These are phyloP conservation scores for Ogataea zsoltii DNA, from an alignment of 805 yeast genomes.

Conservation along the genomic window DNA sequence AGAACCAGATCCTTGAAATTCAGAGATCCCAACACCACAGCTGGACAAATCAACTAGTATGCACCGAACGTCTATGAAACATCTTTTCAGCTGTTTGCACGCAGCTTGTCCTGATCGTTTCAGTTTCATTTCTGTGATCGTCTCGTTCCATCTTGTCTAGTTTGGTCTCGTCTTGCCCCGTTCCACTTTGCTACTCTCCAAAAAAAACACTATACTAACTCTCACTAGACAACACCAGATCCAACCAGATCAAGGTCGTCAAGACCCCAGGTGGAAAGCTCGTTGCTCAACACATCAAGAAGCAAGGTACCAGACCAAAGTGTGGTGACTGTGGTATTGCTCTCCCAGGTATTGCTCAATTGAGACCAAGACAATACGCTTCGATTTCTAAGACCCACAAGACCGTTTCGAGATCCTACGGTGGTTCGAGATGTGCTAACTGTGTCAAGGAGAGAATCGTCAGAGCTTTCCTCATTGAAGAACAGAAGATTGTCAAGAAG, in stretches of 20 bases:
- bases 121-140: too few relatives aligned
- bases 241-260: conserved; percentile 99
- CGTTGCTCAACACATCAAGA: conserved; percentile 96
- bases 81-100: too few relatives aligned
- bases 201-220: conserved; percentile 19
- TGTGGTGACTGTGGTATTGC: conserved; percentile 85
- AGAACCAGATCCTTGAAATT: too few relatives aligned
- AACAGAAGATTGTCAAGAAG: conserved; percentile 99
- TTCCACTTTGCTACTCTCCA: too few relatives aligned
- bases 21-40: too few relatives aligned
- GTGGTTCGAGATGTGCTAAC: conserved; percentile 98
- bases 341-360: conserved; percentile 73
- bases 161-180: too few relatives aligned
- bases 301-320: conserved; percentile 82
- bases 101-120: too few relatives aligned
- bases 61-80: too few relatives aligned
- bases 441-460: conserved; percentile 99
- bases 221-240: conserved; percentile 91
- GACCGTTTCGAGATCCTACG: conserved; percentile 99
- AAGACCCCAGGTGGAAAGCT: conserved; percentile 99
- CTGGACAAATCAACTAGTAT: too few relatives aligned
- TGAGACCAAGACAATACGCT: conserved; percentile 99
- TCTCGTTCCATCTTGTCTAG: too few relatives aligned
- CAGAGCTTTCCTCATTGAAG: conserved; percentile 99
- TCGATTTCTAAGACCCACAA: conserved; percentile 92